These are phyloP conservation scores for Lentinula detonsa DNA, from an alignment of 768 basidiomycete genomes.

Conservation along the genomic window DNA sequence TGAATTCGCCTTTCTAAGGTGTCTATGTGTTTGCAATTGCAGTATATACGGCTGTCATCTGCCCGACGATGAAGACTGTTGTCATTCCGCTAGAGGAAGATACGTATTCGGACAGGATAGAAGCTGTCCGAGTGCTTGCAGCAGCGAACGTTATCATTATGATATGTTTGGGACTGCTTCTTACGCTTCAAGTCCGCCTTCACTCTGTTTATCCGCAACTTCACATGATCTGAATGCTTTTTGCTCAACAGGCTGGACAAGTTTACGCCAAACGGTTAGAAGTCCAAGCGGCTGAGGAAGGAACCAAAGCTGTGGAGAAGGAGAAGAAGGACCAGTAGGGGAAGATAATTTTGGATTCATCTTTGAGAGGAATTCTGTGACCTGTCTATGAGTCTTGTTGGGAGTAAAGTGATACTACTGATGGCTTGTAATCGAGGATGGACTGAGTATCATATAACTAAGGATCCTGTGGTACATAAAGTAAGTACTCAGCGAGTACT, in stretches of 20 bases:
- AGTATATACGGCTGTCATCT: constrained; percentile 77
- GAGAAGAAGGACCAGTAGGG: constrained; percentile 3
- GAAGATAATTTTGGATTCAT: too few species aligned
- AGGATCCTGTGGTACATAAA: too few species aligned
- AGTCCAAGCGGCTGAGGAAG: constrained; percentile 6
- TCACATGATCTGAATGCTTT: constrained; percentile 2
- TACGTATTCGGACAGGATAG: constrained; percentile 58
- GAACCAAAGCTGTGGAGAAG: neutral
- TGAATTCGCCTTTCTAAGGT: constrained; percentile 33
- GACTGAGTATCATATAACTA: too few species aligned
- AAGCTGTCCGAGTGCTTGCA: constrained; percentile 75
- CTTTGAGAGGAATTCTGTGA: too few species aligned
- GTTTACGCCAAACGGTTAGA: constrained; percentile 56
- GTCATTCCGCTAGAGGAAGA: constrained; percentile 54
- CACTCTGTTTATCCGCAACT: constrained; percentile 9
- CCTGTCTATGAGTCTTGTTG: too few species aligned
- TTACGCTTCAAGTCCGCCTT: constrained; percentile 59
- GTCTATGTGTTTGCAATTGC: constrained; percentile 71
- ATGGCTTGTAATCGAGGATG: too few species aligned
- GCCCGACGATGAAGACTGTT: constrained; percentile 74
- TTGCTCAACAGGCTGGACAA: constrained; percentile 62
- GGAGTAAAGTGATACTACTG: too few species aligned
- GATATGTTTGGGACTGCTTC: constrained; percentile 55
- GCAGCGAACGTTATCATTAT: constrained; percentile 87
- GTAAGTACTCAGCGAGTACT: too few species aligned